Conservation (phyloP, 106 monocot genomes). For the Iris macrosiphon region DNA sequence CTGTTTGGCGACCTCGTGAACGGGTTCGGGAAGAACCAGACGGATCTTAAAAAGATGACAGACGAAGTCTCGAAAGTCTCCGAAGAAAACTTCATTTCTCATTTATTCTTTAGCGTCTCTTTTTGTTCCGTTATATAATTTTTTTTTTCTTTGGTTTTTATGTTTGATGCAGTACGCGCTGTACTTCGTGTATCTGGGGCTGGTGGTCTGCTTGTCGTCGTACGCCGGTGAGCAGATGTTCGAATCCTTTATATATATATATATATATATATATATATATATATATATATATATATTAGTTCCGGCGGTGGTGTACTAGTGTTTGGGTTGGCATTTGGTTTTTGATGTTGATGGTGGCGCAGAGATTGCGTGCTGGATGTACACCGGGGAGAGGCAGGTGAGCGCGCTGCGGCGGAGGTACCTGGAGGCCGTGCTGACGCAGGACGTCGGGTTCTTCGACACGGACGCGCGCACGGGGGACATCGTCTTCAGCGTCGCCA, state of each 20-base stretch:
- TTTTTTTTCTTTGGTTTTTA: too few relatives aligned
- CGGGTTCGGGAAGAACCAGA: conserved; percentile 91
- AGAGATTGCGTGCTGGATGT: conserved; percentile 97
- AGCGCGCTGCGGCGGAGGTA: conserved; percentile 58
- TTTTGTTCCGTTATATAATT: background rate
- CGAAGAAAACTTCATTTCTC: too few relatives aligned
- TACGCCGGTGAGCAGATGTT: conserved; percentile 88
- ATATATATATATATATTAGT: too few relatives aligned
- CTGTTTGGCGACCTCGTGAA: conserved; percentile 90
- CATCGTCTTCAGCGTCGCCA: conserved; percentile 88
- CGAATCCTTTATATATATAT: too few relatives aligned
- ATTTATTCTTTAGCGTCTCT: background rate
- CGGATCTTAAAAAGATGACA: conserved; percentile 58
- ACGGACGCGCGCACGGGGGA: conserved; percentile 86
- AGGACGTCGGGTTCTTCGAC: conserved; percentile 95
- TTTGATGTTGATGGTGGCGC: too few relatives aligned
- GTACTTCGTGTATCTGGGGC: conserved; percentile 89
- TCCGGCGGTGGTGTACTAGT: too few relatives aligned
- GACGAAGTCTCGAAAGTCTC: conserved; percentile 85
- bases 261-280: too few relatives aligned
- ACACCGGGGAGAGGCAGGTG: conserved; percentile 89
- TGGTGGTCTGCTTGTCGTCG: conserved; percentile 79
- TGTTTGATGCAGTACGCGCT: conserved; percentile 56
- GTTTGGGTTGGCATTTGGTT: too few relatives aligned
- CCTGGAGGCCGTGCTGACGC: conserved; percentile 73